Base-by-base conservation (phyloP, 208 protist genomes). In the Strigomonas culicis region DNA sequence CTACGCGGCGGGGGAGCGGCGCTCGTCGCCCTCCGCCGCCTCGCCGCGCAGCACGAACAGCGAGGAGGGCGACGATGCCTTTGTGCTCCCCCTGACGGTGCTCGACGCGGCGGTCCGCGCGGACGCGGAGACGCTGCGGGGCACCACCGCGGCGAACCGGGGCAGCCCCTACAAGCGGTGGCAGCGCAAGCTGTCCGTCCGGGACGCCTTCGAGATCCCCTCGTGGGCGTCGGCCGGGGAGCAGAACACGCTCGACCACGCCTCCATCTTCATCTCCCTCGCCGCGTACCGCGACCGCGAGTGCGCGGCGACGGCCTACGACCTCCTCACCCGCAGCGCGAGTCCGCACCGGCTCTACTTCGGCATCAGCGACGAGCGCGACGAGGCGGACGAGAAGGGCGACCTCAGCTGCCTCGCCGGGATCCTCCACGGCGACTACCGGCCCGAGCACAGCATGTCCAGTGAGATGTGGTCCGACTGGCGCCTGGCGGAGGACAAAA, bases 261-360 rank as follows among this genome's bases (percentile, higher is more conserved):
- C 79, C 15, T 83, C 75, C 41, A 96, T 97, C 53, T 97, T 97
- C 68, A 77, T 96, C 13, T 95, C 86, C 0, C 86, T 97, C 25
- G 85, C 91, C 0, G 60, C 90, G 43, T 97, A 90, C 65, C 80
- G 90, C 44, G 94, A 97, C 57, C 50, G 22, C 41, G 90, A 97
- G 80, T 95, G 88, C 65, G 75, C 76, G n/a, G 74, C 72, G n/a
- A 97, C 94, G 28, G 57, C 97, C 17, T 39, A 80, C n/a, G 74
- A 83, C 62, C 27, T 95, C n/a, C 87, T 92, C 30, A 60, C 47
- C 31, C 66, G 70, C 50, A 84, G 90, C 27, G 61, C 57, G 1
- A 68, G 70, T 8, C 80, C 74, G 7, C 68, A 85, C 34, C 74
- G 80, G 49, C 76, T 97, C 27, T 95, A 77, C 73, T 64, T 92